A percentile compares a stretch with the other conserved stretches of the same genome.
Evolutionary conservation across 2,329 filamentous ascomycete genomes (phyloP).

Genomic region (Phialophora chinensis): DNA sequence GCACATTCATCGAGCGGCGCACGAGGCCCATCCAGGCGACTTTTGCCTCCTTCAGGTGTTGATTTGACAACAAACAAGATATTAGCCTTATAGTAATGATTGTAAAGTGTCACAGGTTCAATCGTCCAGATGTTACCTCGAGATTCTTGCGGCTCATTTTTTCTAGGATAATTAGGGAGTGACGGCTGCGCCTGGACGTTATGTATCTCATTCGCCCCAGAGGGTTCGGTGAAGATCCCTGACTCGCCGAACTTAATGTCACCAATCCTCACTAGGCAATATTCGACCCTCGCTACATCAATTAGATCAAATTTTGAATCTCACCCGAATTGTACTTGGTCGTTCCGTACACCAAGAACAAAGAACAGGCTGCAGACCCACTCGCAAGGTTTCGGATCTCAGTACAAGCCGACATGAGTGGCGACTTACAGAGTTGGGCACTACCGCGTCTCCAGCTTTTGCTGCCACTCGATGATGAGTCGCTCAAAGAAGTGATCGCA

Average conservation of each 20-base stretch:
- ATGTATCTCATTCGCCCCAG: neutral
- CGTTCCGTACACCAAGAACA: neutral
- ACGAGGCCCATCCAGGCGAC: neutral
- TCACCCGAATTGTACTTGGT: neutral
- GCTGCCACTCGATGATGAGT: constrained; percentile 82
- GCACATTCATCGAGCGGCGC: neutral
- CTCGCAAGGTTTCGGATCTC: neutral
- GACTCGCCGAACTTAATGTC: neutral
- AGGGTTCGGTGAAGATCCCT: too few relatives aligned
- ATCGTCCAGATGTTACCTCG: neutral
- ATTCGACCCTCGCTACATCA: neutral
- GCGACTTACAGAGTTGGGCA: constrained; percentile 61
- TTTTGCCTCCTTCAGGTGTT: neutral
- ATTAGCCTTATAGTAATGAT: neutral
- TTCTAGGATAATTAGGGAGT: neutral
- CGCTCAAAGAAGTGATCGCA: constrained; percentile 80
- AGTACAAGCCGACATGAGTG: constrained; percentile 41
- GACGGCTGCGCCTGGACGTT: neutral
- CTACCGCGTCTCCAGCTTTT: constrained; percentile 76
- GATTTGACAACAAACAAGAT: neutral
- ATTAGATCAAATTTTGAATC: neutral
- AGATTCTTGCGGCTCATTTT: neutral
- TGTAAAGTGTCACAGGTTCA: neutral
- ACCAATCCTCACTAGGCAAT: neutral
- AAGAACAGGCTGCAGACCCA: neutral